Base-by-base conservation (phyloP, 2,329 filamentous ascomycete species). In the Camillea tinctor region DNA sequence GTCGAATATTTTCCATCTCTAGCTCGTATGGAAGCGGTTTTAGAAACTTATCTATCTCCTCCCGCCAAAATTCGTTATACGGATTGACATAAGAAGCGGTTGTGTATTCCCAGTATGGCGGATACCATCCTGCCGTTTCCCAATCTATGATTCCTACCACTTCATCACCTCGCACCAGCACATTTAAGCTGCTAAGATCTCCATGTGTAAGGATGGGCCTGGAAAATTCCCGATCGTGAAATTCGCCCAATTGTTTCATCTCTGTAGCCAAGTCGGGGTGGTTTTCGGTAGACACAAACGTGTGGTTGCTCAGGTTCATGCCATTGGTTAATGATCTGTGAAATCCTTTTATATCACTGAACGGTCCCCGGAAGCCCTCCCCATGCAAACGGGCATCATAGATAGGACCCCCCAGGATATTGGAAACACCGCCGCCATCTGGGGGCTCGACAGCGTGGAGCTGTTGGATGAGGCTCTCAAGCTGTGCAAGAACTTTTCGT, bases 311-410 rank as follows among this genome's bases (percentile, higher is more conserved):
- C 17, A 55, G 19, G n/a, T 54, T 36, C 20, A 55, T 21, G n/a
- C 52, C 52, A 22, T 56, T 50, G 9, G 72, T 68, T 1, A 78
- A 60, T 67, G 69, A 72, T 20, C 20, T 21, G 57, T 77, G 74
- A 36, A 77, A 77, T 8, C 69, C 71, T 1, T 69, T 66, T 1
- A 69, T 66, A 0, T 68, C 69, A 40, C 60, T 57, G 56, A 77
- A 77, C 0, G 75, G 76, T 0, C 75, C 75, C 48, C 70, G 69
- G 21, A 69, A 52, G 0, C 66, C 60, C 3, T 59, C 52, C 0
- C 55, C 57, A 0, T 70, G 61, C 54, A 72, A 69, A 0, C 72
- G 70, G 7, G 63, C 64, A 55, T 75, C 74, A 6, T 54, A 62
- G 6, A 73, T 58, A 0, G 72, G 70, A 1, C 71, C 70, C 2